Evolutionary conservation across 768 basidiomycete genomes (phyloP).

Genomic region (Guyanaporus albipodus): DNA sequence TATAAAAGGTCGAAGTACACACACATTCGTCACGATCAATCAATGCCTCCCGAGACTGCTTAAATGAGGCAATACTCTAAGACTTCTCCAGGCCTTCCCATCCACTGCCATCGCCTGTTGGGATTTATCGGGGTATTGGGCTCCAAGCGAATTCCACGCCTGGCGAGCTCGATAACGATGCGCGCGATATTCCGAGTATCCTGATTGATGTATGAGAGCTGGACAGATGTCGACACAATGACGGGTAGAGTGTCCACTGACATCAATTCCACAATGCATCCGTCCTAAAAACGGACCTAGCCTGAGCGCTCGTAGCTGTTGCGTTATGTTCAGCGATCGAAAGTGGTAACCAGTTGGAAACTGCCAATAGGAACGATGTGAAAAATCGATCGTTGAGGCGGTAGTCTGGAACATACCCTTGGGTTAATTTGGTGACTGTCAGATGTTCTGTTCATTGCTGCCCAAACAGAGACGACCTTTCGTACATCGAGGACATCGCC

Average conservation of each 20-base stretch:
- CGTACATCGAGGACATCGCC: constrained; percentile 77
- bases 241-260: constrained; percentile 40
- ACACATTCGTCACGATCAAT: constrained; percentile 2
- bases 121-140: constrained; percentile 72
- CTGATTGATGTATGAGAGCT: constrained; percentile 36
- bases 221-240: constrained; percentile 1
- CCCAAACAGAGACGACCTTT: constrained; percentile 49
- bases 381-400: background rate
- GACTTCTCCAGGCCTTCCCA: constrained; percentile 72
- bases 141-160: constrained; percentile 59
- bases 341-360: constrained; percentile 13
- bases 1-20: background rate
- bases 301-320: constrained; percentile 70
- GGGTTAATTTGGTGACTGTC: constrained; percentile 8
- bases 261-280: constrained; percentile 87
- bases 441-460: constrained; percentile 9
- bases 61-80: constrained; percentile 41
- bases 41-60: constrained; percentile 11
- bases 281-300: constrained; percentile 78
- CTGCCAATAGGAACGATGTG: constrained; percentile 11
- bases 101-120: constrained; percentile 76
- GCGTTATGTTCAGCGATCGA: constrained; percentile 57
- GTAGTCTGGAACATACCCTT: constrained; percentile 13
- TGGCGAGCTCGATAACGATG: constrained; percentile 74
- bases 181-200: constrained; percentile 88